phyloP scores from a whole-genome alignment of 2,329 filamentous ascomycete species.

The Coniella vitis region DNA sequence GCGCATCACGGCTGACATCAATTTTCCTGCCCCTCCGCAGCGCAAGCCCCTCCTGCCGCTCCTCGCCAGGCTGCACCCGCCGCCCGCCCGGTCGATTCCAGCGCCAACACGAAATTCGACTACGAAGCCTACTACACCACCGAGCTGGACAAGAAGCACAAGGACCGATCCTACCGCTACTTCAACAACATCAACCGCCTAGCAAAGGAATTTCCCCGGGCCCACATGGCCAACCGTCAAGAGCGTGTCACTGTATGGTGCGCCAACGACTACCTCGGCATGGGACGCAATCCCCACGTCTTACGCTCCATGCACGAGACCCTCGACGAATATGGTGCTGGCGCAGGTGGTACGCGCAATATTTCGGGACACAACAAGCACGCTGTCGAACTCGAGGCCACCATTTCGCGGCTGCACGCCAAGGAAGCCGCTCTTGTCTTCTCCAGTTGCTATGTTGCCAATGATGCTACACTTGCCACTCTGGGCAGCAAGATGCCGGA shows the following conservation, averaged over 20 bases:
- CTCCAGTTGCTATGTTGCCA: slow-evolving; percentile 96
- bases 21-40: slow-evolving; percentile 19
- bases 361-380: slow-evolving; percentile 98
- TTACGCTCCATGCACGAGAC: slow-evolving; percentile 91
- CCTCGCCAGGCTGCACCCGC: slow-evolving; percentile 24
- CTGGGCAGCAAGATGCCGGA: slow-evolving; percentile 94
- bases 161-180: slow-evolving; percentile 99
- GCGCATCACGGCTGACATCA: slow-evolving; percentile 4
- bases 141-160: slow-evolving; percentile 97
- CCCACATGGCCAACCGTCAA: slow-evolving; percentile 77
- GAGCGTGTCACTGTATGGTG: slow-evolving; percentile 97
- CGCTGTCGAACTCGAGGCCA: slow-evolving; percentile 74
- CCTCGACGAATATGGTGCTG: slow-evolving; percentile 87
- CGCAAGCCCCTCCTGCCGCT: slow-evolving; percentile 28
- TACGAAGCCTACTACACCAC: slow-evolving; percentile 83
- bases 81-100: slow-evolving; percentile 19
- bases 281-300: slow-evolving; percentile 86
- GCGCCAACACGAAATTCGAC: slow-evolving; percentile 60
- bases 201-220: slow-evolving; percentile 90
- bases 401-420: slow-evolving; percentile 79
- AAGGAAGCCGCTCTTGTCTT: slow-evolving; percentile 93
- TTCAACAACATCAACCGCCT: slow-evolving; percentile 99
- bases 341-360: slow-evolving; percentile 91
- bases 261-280: slow-evolving; percentile 97
- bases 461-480: slow-evolving; percentile 92